These are phyloP conservation scores for Tylopilus vinaceipallidus DNA, from an alignment of 768 basidiomycete species.

Conservation along the genomic window DNA sequence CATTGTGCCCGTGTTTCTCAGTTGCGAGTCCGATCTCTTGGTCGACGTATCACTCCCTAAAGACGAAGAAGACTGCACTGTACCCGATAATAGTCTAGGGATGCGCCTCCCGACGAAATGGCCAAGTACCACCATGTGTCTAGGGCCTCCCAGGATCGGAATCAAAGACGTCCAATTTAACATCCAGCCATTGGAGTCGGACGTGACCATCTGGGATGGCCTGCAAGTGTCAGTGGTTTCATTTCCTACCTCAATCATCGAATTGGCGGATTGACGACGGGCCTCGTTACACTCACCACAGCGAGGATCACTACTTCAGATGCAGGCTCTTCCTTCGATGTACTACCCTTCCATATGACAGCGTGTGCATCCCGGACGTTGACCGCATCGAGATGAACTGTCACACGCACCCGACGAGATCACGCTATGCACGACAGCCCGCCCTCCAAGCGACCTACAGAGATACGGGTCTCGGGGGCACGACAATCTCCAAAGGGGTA, in stretches of 20 bases:
- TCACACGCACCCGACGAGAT: slow-evolving; percentile 8
- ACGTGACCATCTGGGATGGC: slow-evolving; percentile 29
- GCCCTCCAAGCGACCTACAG: slow-evolving; percentile 15
- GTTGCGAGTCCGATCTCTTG: background rate
- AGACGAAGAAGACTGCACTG: background rate
- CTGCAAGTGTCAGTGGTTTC: slow-evolving; percentile 15
- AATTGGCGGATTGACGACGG: background rate
- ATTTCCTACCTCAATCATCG: background rate
- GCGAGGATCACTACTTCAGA: slow-evolving; percentile 19
- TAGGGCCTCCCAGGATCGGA: background rate
- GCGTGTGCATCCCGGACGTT: slow-evolving; percentile 8
- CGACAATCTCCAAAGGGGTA: background rate
- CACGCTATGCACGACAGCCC: slow-evolving; percentile 1
- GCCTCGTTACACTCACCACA: background rate
- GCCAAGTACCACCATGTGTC: background rate
- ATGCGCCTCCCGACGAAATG: background rate
- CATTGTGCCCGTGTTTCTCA: background rate
- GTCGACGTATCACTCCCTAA: background rate
- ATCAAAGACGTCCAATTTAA: slow-evolving; percentile 14
- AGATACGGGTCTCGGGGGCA: slow-evolving; percentile 4
- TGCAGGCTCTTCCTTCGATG: slow-evolving; percentile 27
- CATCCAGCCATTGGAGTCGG: slow-evolving; percentile 9
- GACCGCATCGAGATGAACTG: slow-evolving; percentile 22
- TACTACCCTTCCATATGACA: slow-evolving; percentile 8
- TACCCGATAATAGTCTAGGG: background rate